A percentile compares a stretch with the other conserved stretches of the same genome.
Evolutionary conservation across 2,329 filamentous ascomycete species (phyloP).

Genomic region (Trichoderma sp.): DNA sequence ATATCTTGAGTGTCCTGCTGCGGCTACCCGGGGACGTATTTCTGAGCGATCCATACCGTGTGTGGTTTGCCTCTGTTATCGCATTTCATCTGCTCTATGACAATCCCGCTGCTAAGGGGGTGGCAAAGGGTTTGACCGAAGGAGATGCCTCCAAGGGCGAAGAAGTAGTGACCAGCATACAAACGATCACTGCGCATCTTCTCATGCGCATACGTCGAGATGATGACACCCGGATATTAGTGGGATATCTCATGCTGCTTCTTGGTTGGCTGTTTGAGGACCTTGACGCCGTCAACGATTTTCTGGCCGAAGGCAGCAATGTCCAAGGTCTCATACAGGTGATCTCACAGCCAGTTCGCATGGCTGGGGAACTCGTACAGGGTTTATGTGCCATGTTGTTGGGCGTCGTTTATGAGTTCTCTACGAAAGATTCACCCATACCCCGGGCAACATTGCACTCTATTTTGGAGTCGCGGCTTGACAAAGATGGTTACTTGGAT

Average conservation of each 20-base stretch:
- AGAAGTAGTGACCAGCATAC: conserved; percentile 91
- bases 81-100: conserved; percentile 83
- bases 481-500: conserved; percentile 83
- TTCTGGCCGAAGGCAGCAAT: conserved; percentile 86
- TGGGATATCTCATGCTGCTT: conserved; percentile 87
- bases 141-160: conserved; percentile 86
- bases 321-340: conserved; percentile 81
- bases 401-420: conserved; percentile 93
- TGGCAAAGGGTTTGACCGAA: conserved; percentile 79
- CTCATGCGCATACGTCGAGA: conserved; percentile 71
- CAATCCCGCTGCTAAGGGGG: conserved; percentile 71
- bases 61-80: conserved; percentile 86
- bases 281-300: conserved; percentile 85
- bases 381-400: conserved; percentile 82
- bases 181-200: conserved; percentile 83
- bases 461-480: conserved; percentile 71
- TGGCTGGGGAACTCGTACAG: conserved; percentile 65
- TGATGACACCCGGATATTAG: conserved; percentile 73
- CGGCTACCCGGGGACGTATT: conserved; percentile 58
- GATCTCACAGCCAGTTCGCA: conserved; percentile 55
- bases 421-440: conserved; percentile 92
- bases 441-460: conserved; percentile 76
- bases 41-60: conserved; percentile 76
- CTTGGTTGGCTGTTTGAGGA: conserved; percentile 91
- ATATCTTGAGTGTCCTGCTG: conserved; percentile 81